Evolutionary conservation across 2,329 filamentous ascomycete species (phyloP), one percentile per base, ranked within the genome.

Genomic region (Coniochaeta sp.): DNA sequence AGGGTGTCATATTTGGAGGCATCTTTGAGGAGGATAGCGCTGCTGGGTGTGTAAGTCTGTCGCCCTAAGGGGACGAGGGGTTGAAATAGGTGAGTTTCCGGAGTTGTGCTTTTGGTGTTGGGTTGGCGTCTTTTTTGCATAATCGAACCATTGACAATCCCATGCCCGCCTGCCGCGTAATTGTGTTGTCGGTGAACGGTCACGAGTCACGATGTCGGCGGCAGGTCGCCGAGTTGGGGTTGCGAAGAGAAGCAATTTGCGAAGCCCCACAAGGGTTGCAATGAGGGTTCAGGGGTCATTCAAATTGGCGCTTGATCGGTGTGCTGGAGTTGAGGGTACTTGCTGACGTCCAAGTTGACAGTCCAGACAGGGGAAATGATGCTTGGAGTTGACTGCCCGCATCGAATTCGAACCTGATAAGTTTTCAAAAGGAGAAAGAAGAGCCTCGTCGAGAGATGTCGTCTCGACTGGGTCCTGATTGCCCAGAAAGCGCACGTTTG

Each of bases 11-110:
- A 30, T 81, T 70, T 56, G 73, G 71, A 1, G 76, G 76, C 5
- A 71, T 81, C 48, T 81, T 81, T 60, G 62, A 74, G 52, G 78
- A 81, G 64, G 71, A 79, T 56, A 77, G 69, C 57, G 57, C 65
- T 6, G 54, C 60, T 8, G 65, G 65, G 20, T 74, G 71, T 53
- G 55, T 76, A 32, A 68, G 65, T 46, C 52, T 70, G 51, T 63
- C 61, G 1, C 55, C 60, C n/a, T 63, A 26, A 47, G 13, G 8
- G 8, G 8, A 9, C n/a, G 6, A 4, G 3, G 6, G 42, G 42
- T 8, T 46, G 13, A 22, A 18, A 28, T 22, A 20, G 9, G 12
- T 22, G 33, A 18, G 16, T 16, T 20, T 6, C 6, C 5, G 33
- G 13, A 10, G 10, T 5, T 20, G 18, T 38, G 16, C 8, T 20